phyloP scores from a whole-genome alignment of 2,329 filamentous ascomycete species.

The Penicillium fuscoglaucum region DNA sequence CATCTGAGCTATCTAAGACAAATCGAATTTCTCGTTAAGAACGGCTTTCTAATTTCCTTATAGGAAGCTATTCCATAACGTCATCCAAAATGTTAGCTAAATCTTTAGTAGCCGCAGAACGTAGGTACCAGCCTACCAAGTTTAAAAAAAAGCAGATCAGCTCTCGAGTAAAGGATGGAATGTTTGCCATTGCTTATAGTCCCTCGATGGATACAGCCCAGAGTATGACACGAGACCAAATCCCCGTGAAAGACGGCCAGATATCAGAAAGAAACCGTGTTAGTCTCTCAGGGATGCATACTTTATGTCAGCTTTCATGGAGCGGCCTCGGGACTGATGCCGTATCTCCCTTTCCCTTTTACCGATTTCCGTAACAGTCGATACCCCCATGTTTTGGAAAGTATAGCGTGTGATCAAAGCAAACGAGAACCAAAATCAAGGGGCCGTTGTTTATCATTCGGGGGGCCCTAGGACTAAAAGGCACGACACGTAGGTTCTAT shows the following conservation, averaged over 20 bases:
- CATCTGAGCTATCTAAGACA: neutral
- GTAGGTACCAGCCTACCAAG: neutral
- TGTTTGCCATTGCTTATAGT: neutral
- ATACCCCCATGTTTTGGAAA: neutral
- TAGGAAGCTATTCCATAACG: slow-evolving; percentile 1
- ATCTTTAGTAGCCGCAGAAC: neutral
- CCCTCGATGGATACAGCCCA: too few species aligned
- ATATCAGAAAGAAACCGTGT: neutral
- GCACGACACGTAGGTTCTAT: too few species aligned
- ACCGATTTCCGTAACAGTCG: slow-evolving; percentile 1
- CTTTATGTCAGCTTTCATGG: neutral
- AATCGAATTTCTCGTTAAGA: neutral
- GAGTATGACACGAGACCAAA: too few species aligned
- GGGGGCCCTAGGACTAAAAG: neutral
- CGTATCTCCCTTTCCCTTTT: slow-evolving; percentile 3
- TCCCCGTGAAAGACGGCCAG: neutral
- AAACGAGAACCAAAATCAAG: slow-evolving; percentile 4
- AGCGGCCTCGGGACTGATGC: neutral
- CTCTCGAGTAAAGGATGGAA: neutral
- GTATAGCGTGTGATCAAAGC: slow-evolving; percentile 10
- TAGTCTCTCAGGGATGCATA: neutral
- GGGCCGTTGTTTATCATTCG: neutral
- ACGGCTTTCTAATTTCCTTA: slow-evolving; percentile 1
- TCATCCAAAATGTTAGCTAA: slow-evolving; percentile 8
- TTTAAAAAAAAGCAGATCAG: neutral